Evolutionary conservation across 352 stramenopile species (phyloP), one percentile per base, ranked within the genome.

Genomic region (Globisporangium okanoganense): DNA sequence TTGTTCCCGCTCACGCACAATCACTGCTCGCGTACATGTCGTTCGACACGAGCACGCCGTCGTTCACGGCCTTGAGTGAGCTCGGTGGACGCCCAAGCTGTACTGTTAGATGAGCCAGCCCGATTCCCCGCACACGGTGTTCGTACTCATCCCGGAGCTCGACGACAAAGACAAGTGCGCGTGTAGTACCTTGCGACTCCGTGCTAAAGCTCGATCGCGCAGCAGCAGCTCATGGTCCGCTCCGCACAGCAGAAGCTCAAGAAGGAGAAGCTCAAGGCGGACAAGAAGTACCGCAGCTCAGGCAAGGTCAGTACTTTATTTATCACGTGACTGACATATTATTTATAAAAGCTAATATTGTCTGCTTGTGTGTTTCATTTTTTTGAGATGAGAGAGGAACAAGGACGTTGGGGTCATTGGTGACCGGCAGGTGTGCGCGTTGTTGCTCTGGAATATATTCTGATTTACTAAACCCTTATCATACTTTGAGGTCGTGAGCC

Each of bases 71-170:
- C 20, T 74, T 71, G 58, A 88, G 69, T 18, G 80, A 94, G 54
- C 49, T 94, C 44, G 82, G 4, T 94, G 80, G 85, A 81, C 72
- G 31, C 85, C 85, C 10, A 94, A 92, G 65, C 67, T 92, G 9
- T 71, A 89, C 49, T 85, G 72, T 47, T 79, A 90, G 68, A 71
- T 88, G 69, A 85, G 72, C 48, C 85, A 94, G 65, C 82, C 80
- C 4, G 73, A 92, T 59, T 92, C 85, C 2, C 73, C 70, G 12
- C 65, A 76, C 58, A 94, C 82, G 24, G 78, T 87, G 29, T 78
- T 90, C 43, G 85, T 91, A 62, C 65, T 90, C 43, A 84, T 92
- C 62, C 81, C 82, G 0, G 79, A 92, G 66, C 69, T 91, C 10
- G 81, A 88, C 38, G 72, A 82, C 48, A 76, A 91, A 38, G 85